phyloP scores from a whole-genome alignment of 2,329 filamentous ascomycete species.

The Zelopaecilomyces penicillatus region DNA sequence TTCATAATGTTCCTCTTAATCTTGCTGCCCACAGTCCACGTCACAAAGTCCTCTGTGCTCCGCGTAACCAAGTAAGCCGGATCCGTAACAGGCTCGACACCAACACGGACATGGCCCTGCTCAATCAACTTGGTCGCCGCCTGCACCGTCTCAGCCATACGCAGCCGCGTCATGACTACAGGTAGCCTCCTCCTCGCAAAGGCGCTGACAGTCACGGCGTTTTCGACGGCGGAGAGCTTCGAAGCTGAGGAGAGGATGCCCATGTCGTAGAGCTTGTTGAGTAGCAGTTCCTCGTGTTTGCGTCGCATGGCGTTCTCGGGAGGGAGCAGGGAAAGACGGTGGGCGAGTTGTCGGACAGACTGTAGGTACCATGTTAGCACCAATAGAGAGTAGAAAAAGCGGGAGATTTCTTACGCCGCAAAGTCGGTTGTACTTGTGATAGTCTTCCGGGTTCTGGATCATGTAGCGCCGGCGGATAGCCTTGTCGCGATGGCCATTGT shows the following conservation, averaged over 20 bases:
- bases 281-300: conserved; percentile 77
- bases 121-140: conserved; percentile 83
- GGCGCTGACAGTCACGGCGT: conserved; percentile 79
- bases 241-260: conserved; percentile 70
- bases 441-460: conserved; percentile 84
- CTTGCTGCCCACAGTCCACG: conserved; percentile 93
- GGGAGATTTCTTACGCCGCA: conserved; percentile 46
- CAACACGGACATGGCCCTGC: conserved; percentile 87
- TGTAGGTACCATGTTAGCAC: conserved; percentile 21
- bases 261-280: conserved; percentile 91
- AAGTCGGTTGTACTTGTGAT: conserved; percentile 57
- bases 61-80: conserved; percentile 82
- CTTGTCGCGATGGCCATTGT: conserved; percentile 78
- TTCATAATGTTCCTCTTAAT: conserved; percentile 94
- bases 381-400: background rate
- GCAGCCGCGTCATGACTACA: conserved; percentile 81
- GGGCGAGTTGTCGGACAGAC: conserved; percentile 83
- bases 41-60: conserved; percentile 91
- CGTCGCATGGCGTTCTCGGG: conserved; percentile 67
- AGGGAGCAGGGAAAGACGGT: conserved; percentile 77
- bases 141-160: conserved; percentile 87
- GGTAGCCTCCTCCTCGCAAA: conserved; percentile 78
- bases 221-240: conserved; percentile 77
- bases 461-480: conserved; percentile 75
- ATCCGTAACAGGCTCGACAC: conserved; percentile 83